Base-by-base conservation (phyloP, 2,329 filamentous ascomycete genomes). In the Arachnomyces sp. region DNA sequence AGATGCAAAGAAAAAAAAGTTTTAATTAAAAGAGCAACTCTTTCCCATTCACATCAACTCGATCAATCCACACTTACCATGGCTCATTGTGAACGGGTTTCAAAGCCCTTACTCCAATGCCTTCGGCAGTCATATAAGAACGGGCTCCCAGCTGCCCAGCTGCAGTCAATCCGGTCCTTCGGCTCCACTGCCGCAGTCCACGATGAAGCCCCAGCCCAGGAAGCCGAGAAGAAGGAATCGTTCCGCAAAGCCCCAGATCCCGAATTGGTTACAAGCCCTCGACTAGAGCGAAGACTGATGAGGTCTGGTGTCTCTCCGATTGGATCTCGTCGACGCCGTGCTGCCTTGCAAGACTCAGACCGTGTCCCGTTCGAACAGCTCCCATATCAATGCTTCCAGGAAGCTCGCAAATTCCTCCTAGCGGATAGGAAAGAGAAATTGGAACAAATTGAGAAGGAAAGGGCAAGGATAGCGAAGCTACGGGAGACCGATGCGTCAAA, bases 351-450 rank as follows among this genome's bases (percentile, higher is more conserved):
- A 73, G 55, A 76, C 68, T 53, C 75, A 68, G 48, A 73, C 46
- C 75, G 82, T 54, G 68, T 94, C 36, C 87, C 89, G 17, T 95
- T 98, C 59, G 87, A 94, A 69, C 84, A 90, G 59, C 71, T 98
- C 50, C 92, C 92, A 13, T 98, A 93, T 68, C 90, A 96, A 73
- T 92, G 86, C 65, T 98, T 96, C 70, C 92, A 98, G 66, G 89
- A 95, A 68, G 92, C 92, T 31, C 79, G 89, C 47, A 85, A 87
- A 60, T 66, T 96, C 36, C 70, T 98, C 41, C 73, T 79, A 39
- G 77, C 77, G 40, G 92, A 98, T 60, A 78, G 90, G 31, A 71
- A 80, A 49, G 77, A 90, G 65, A 96, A 94, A 69, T 54, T 96
- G 37, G 68, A 73, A 45, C 71, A 81, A 55, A 90, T 98, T 43